A percentile compares a stretch with the other conserved stretches of the same genome.
Evolutionary conservation across 371 early-diverging fungal species (phyloP).

Genomic region (Encephalitozoon cuniculi): DNA sequence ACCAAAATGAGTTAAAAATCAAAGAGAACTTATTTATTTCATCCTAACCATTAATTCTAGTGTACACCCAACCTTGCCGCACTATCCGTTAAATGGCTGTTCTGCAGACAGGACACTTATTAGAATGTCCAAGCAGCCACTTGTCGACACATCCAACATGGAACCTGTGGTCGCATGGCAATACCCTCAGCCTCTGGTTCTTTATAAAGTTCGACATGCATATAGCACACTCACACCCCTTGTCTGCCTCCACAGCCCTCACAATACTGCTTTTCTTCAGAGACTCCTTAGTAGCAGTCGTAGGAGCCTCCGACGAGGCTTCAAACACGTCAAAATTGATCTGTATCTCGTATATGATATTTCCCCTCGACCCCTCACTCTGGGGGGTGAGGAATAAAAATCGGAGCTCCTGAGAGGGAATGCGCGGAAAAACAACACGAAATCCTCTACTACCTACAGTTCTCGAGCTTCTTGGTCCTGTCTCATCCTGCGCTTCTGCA

Average conservation of each 20-base stretch:
- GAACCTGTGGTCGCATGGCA: slow-evolving; percentile 46
- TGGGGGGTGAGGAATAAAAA: neutral
- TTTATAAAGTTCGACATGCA: slow-evolving; percentile 29
- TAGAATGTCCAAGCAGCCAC: slow-evolving; percentile 42
- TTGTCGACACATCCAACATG: slow-evolving; percentile 50
- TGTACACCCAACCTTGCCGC: neutral
- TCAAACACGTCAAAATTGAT: slow-evolving; percentile 7
- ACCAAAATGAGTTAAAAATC: neutral
- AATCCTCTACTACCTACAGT: neutral
- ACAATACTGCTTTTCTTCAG: neutral
- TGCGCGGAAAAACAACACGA: neutral
- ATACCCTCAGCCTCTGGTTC: slow-evolving; percentile 18
- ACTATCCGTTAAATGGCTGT: neutral
- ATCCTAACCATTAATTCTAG: neutral
- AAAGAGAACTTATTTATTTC: neutral
- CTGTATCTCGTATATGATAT: neutral
- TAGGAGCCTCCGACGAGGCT: neutral
- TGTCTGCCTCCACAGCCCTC: neutral
- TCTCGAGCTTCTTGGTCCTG: no score
- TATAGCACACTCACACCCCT: slow-evolving; percentile 28
- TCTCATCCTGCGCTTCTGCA: neutral
- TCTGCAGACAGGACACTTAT: slow-evolving; percentile 52
- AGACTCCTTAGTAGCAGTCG: slow-evolving; percentile 1
- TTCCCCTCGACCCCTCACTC: neutral
- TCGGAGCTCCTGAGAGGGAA: neutral